phyloP scores from a whole-genome alignment of 805 yeast genomes.

The Nakazawaea wyomingensis region DNA sequence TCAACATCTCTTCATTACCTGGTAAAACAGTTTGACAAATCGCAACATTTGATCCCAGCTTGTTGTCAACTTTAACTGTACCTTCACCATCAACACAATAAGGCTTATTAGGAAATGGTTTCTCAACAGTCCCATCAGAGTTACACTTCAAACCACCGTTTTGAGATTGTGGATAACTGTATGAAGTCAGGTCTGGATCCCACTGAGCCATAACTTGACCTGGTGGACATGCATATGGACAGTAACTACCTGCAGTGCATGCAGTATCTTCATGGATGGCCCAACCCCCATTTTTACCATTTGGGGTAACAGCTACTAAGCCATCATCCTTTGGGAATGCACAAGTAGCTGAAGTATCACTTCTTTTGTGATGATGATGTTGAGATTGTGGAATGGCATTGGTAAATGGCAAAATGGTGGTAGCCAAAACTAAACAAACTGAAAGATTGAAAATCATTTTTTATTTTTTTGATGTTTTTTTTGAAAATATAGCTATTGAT shows the following conservation, averaged over 20 bases:
- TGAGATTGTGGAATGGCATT: constrained; percentile 3
- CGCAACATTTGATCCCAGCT: constrained; percentile 57
- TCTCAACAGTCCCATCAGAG: constrained; percentile 59
- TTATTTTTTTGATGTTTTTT: too few species aligned
- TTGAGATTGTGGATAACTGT: constrained; percentile 71
- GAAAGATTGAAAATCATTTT: constrained; percentile 1
- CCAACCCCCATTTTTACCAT: constrained; percentile 72
- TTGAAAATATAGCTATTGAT: too few species aligned
- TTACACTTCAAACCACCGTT: constrained; percentile 83
- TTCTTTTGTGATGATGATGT: constrained; percentile 19
- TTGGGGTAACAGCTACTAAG: constrained; percentile 61
- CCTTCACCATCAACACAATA: constrained; percentile 79
- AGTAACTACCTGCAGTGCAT: constrained; percentile 73
- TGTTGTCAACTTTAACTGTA: constrained; percentile 53
- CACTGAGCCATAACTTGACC: constrained; percentile 86
- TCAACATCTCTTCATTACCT: constrained; percentile 91
- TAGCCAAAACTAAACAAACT: constrained; percentile 1
- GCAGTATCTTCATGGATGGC: constrained; percentile 72
- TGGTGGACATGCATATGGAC: constrained; percentile 90
- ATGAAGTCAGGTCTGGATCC: constrained; percentile 72
- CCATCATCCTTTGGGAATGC: constrained; percentile 64
- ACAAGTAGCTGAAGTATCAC: constrained; percentile 41
- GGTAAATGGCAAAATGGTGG: background rate
- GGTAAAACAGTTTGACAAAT: constrained; percentile 92
- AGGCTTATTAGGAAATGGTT: constrained; percentile 49